Evolutionary conservation across 371 early-diverging fungal genomes (phyloP).

Genomic region (Sporodiniella umbellata): DNA sequence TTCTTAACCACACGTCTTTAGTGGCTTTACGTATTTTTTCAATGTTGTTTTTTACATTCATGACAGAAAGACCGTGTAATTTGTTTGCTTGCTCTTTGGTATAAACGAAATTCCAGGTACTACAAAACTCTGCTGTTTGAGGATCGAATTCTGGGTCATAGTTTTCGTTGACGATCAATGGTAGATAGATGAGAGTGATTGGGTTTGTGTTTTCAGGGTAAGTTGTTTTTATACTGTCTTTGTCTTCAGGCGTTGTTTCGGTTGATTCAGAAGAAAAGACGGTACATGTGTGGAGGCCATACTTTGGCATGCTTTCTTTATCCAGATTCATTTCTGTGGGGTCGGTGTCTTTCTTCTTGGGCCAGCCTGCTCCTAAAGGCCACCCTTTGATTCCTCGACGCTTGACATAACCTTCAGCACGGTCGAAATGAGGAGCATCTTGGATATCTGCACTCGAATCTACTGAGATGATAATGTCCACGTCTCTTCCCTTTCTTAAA

Average conservation of each 20-base stretch:
- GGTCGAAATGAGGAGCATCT: slow-evolving; percentile 60
- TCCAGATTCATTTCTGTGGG: slow-evolving; percentile 4
- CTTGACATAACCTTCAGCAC: slow-evolving; percentile 57
- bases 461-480: slow-evolving; percentile 67
- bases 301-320: slow-evolving; percentile 25
- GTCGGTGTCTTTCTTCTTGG: slow-evolving; percentile 23
- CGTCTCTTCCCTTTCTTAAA: slow-evolving; percentile 56
- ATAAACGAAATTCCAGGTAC: slow-evolving; percentile 68
- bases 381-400: slow-evolving; percentile 52
- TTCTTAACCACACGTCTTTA: slow-evolving; percentile 44
- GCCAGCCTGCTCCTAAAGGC: slow-evolving; percentile 47
- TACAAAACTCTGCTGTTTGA: slow-evolving; percentile 55
- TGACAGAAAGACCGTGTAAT: slow-evolving; percentile 47
- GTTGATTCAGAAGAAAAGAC: slow-evolving; percentile 21
- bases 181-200: slow-evolving; percentile 59
- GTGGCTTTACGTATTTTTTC: slow-evolving; percentile 37
- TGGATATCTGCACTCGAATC: slow-evolving; percentile 75
- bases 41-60: slow-evolving; percentile 41
- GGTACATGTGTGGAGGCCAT: slow-evolving; percentile 35
- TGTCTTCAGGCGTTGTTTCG: slow-evolving; percentile 8
- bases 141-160: slow-evolving; percentile 63
- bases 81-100: slow-evolving; percentile 54
- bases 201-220: slow-evolving; percentile 16
- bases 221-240: neutral
- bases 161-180: slow-evolving; percentile 53